Conservation (phyloP, 2,329 filamentous ascomycete species). For the Lachnellula arida region DNA sequence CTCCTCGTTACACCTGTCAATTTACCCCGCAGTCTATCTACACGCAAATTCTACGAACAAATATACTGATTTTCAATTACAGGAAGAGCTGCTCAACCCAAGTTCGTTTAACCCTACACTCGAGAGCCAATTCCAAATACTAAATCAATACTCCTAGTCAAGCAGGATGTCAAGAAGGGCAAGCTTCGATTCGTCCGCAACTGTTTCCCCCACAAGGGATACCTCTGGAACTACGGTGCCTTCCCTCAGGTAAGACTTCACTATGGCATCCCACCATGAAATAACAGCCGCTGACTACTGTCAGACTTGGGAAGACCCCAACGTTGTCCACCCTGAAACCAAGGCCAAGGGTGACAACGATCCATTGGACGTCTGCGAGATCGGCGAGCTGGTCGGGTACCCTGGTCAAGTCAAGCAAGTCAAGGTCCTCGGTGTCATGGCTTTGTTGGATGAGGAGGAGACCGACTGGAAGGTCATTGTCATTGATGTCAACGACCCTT, state of each 20-base stretch:
- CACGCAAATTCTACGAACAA: neutral
- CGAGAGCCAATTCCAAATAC: neutral
- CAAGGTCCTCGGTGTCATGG: constrained; percentile 99
- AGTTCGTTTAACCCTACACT: constrained; percentile 43
- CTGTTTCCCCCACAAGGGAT: constrained; percentile 99
- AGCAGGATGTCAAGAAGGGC: constrained; percentile 99
- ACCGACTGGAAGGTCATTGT: constrained; percentile 99
- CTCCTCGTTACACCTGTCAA: constrained; percentile 14
- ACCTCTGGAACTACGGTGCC: constrained; percentile 99
- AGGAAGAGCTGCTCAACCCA: constrained; percentile 96
- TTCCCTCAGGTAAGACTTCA: constrained; percentile 77
- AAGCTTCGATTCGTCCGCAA: constrained; percentile 99
- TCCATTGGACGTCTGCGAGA: constrained; percentile 98
- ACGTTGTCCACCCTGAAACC: constrained; percentile 92
- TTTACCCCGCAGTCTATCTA: neutral
- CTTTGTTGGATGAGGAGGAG: constrained; percentile 97
- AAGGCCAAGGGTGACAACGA: constrained; percentile 99
- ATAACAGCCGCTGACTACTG: constrained; percentile 12
- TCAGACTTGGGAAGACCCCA: constrained; percentile 99
- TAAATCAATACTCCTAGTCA: constrained; percentile 70
- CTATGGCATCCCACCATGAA: neutral
- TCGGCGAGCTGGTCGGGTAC: constrained; percentile 96
- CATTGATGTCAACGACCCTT: constrained; percentile 95
- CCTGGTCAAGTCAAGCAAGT: constrained; percentile 98
- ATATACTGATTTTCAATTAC: constrained; percentile 13